Conservation (phyloP, 2,329 filamentous ascomycete genomes). For the Penicillium hesseltinei region DNA sequence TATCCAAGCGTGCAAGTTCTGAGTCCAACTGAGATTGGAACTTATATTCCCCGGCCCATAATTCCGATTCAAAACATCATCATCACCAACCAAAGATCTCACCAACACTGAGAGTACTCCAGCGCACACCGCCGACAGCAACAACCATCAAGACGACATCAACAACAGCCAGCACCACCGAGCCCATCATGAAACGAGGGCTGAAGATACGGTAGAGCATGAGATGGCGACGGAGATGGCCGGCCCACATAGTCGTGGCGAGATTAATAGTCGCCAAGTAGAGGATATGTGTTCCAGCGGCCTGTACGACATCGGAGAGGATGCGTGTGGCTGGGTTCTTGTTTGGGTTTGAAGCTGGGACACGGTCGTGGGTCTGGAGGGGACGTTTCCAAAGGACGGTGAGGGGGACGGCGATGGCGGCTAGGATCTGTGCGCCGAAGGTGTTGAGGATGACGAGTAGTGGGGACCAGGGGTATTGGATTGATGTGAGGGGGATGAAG, state of each 20-base stretch:
- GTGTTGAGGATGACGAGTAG: slow-evolving; percentile 80
- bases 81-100: slow-evolving; percentile 81
- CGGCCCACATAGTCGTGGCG: slow-evolving; percentile 87
- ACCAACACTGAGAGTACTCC: slow-evolving; percentile 73
- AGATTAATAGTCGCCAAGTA: slow-evolving; percentile 82
- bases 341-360: slow-evolving; percentile 20
- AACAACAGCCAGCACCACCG: slow-evolving; percentile 67
- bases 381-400: slow-evolving; percentile 86
- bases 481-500: slow-evolving; percentile 79
- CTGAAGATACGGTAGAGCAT: slow-evolving; percentile 96
- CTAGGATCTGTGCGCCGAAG: slow-evolving; percentile 84
- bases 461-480: slow-evolving; percentile 88
- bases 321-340: slow-evolving; percentile 42
- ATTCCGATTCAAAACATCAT: background rate
- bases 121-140: slow-evolving; percentile 70
- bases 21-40: background rate
- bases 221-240: slow-evolving; percentile 80
- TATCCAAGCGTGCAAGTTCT: background rate
- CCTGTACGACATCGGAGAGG: slow-evolving; percentile 68
- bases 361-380: slow-evolving; percentile 62
- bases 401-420: slow-evolving; percentile 74
- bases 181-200: slow-evolving; percentile 85
- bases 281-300: slow-evolving; percentile 70
- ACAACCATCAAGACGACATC: slow-evolving; percentile 72
- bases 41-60: background rate